Conservation (phyloP, 805 yeast species). For the Schwanniomyces polymorphus region DNA sequence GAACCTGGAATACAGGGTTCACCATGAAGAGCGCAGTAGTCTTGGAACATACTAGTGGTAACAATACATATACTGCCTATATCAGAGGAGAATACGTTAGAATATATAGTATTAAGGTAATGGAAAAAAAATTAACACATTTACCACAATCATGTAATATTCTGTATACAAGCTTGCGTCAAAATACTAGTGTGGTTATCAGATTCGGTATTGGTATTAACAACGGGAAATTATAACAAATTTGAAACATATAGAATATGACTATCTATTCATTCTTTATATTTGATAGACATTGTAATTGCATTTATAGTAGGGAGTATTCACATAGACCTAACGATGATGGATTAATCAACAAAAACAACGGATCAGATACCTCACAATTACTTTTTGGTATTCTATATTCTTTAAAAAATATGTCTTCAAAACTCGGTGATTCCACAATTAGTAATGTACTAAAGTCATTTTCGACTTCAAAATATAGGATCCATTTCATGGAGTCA, state of each 20-base stretch:
- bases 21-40: slow-evolving; percentile 20
- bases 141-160: not conserved
- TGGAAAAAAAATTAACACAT: not conserved
- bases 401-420: slow-evolving; percentile 74
- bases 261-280: slow-evolving; percentile 85
- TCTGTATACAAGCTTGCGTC: not conserved
- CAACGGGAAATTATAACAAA: not conserved
- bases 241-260: slow-evolving; percentile 23
- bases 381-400: slow-evolving; percentile 82
- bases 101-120: not conserved
- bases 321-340: slow-evolving; percentile 8
- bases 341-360: slow-evolving; percentile 47
- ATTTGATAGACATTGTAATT: slow-evolving; percentile 88
- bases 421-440: slow-evolving; percentile 44
- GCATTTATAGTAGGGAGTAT: slow-evolving; percentile 77
- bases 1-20: slow-evolving; percentile 16
- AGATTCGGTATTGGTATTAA: slow-evolving; percentile 2
- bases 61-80: not conserved
- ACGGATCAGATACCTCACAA: slow-evolving; percentile 71
- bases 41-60: slow-evolving; percentile 13
- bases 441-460: slow-evolving; percentile 42
- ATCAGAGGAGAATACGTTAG: not conserved
- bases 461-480: slow-evolving; percentile 71
- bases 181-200: not conserved
- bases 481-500: slow-evolving; percentile 79